Evolutionary conservation across 2,329 filamentous ascomycete species (phyloP), one percentile per base, ranked within the genome.

Genomic region (Fusarium sp.): DNA sequence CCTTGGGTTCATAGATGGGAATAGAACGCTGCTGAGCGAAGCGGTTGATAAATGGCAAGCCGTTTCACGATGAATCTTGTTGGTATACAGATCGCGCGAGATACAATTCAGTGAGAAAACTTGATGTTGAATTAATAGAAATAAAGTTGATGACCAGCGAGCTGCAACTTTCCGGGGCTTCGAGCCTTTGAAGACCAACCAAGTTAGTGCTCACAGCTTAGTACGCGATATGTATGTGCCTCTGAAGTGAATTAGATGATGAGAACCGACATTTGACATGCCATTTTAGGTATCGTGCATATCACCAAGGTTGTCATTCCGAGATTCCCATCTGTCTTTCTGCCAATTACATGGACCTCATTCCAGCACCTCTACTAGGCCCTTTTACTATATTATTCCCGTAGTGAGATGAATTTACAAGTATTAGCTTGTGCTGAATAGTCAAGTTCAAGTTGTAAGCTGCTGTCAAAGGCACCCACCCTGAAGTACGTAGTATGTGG

Each of bases 1-100:
- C 41, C 39, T 24, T 72, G 64, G 58, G 56, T 58, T 64, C 54
- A 56, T 75, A 75, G 69, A 71, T 9, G 41, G 39, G 37, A 73
- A 73, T 73, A 74, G 69, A 74, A 62, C 29, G 58, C 65, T 67
- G 48, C 27, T 29, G 52, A 29, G 20, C 24, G 66, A 31, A 31
- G 50, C 62, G 39, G 48, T 73, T 24, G 50, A 64, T 57, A 22
- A 41, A 41, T 39, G 33, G 54, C 33, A 58, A 58, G 35, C 33
- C 20, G 33, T 58, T 37, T 58, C 20, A 37, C 22, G 56, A 58
- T 39, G 56, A 58, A 58, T 58, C 56, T 39, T 58, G 33, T 58
- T 27, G 56, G 48, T 16, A 50, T 31, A 13, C 48, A 52, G 27
- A 52, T 43, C 4, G 24, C 27, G 18, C 27, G 48, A 52, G 48